Evolutionary conservation across 345 rosid genomes (phyloP).

Genomic region (Sisymbrium altissimum): DNA sequence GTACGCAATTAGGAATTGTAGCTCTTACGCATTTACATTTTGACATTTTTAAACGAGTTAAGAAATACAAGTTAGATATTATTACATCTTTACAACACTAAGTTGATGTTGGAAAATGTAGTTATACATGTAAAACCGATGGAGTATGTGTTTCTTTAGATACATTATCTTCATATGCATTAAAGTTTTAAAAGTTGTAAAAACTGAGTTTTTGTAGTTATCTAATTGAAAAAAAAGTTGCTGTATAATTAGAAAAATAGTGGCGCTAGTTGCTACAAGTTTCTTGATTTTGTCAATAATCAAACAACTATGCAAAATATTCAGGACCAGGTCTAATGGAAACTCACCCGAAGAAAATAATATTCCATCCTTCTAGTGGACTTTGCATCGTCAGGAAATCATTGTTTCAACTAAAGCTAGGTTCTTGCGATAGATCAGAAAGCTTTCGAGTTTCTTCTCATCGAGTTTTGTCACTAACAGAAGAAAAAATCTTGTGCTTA

Average conservation of each 20-base stretch:
- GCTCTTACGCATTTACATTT: background rate
- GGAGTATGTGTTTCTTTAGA: background rate
- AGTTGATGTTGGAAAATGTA: background rate
- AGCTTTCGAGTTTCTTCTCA: slow-evolving; percentile 54
- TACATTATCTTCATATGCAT: background rate
- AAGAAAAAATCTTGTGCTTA: slow-evolving; percentile 61
- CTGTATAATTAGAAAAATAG: background rate
- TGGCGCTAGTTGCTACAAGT: background rate
- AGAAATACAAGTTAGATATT: background rate
- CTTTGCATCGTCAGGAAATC: slow-evolving; percentile 57
- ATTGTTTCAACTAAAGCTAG: slow-evolving; percentile 43
- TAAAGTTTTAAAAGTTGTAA: background rate
- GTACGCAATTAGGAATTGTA: slow-evolving; percentile 22
- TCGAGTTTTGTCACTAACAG: slow-evolving; percentile 36
- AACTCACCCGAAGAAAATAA: slow-evolving; percentile 48
- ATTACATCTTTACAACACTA: background rate
- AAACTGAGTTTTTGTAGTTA: too few species aligned
- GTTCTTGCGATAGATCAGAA: slow-evolving; percentile 62
- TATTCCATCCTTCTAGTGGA: slow-evolving; percentile 76
- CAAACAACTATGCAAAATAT: background rate
- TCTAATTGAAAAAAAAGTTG: too few species aligned
- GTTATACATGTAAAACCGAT: background rate
- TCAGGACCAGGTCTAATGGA: slow-evolving; percentile 71
- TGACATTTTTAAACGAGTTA: background rate
- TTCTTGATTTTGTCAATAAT: background rate